Evolutionary conservation across 345 rosid species (phyloP).

Genomic region (Arabidopsis suecica): DNA sequence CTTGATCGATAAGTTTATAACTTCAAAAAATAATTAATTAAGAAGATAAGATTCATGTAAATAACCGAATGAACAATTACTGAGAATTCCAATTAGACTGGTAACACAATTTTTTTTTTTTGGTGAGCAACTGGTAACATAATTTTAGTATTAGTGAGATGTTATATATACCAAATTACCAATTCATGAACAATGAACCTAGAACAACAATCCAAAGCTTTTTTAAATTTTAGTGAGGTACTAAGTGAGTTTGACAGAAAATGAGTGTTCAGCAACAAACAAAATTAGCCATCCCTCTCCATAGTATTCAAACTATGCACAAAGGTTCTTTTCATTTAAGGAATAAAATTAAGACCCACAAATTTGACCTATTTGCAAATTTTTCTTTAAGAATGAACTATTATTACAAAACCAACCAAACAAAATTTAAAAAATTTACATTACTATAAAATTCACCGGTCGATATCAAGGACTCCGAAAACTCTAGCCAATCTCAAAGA

Average conservation of each 20-base stretch:
- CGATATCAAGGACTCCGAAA: slow-evolving; percentile 46
- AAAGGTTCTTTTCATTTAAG: not conserved
- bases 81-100: not conserved
- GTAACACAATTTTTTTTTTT: no score
- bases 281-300: slow-evolving; percentile 22
- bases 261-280: slow-evolving; percentile 27
- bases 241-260: slow-evolving; percentile 31
- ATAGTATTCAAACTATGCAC: not conserved
- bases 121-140: no score
- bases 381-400: not conserved
- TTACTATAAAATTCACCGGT: slow-evolving; percentile 8
- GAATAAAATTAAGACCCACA: slow-evolving; percentile 18
- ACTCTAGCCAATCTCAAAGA: slow-evolving; percentile 56
- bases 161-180: not conserved
- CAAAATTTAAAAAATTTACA: not conserved
- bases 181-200: slow-evolving; percentile 31
- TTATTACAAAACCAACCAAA: slow-evolving; percentile 22
- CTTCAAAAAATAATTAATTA: not conserved
- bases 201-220: slow-evolving; percentile 28
- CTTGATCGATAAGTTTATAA: not conserved
- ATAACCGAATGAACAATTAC: not conserved
- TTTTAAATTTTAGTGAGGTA: slow-evolving; percentile 1
- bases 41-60: not conserved
- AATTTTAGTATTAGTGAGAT: no score
- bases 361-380: slow-evolving; percentile 24